Conservation (phyloP, 495 filamentous ascomycete genomes). For the Penicillium cinerascens region DNA sequence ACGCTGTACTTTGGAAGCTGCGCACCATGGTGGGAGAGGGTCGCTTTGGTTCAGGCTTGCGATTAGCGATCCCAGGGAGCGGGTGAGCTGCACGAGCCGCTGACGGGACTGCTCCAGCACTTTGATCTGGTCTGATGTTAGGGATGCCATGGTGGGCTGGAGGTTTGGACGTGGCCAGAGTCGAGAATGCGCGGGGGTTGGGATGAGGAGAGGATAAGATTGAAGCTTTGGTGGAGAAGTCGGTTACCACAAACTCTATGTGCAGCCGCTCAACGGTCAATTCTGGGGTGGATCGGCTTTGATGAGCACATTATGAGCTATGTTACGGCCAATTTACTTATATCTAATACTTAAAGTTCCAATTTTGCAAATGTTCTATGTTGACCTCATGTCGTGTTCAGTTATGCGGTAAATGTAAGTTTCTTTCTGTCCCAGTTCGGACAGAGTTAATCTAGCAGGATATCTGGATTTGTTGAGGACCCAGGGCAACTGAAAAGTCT, state of each 20-base stretch:
- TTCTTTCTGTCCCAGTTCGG: too few relatives aligned
- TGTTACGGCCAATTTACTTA: too few relatives aligned
- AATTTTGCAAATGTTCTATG: too few relatives aligned
- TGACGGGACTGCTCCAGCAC: slow-evolving; percentile 71
- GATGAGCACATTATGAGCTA: not conserved
- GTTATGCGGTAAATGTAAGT: too few relatives aligned
- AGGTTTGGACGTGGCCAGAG: not conserved
- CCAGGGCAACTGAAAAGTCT: too few relatives aligned
- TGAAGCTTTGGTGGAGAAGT: not conserved
- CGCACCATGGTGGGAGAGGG: slow-evolving; percentile 60
- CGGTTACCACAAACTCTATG: not conserved
- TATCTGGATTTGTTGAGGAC: too few relatives aligned
- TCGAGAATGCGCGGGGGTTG: not conserved
- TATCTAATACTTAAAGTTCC: too few relatives aligned
- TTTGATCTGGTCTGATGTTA: slow-evolving; percentile 59
- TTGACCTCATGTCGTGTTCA: too few relatives aligned
- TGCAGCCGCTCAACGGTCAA: not conserved
- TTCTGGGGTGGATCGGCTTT: not conserved
- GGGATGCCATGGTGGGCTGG: slow-evolving; percentile 30
- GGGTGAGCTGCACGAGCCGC: slow-evolving; percentile 64
- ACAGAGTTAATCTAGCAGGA: too few relatives aligned
- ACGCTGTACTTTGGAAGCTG: not conserved
- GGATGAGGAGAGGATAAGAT: not conserved
- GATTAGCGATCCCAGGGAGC: slow-evolving; percentile 61
- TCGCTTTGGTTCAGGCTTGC: slow-evolving; percentile 49